Evolutionary conservation across 1,284 basidiomycete genomes (phyloP).

Genomic region (Porogramme epimiltina): DNA sequence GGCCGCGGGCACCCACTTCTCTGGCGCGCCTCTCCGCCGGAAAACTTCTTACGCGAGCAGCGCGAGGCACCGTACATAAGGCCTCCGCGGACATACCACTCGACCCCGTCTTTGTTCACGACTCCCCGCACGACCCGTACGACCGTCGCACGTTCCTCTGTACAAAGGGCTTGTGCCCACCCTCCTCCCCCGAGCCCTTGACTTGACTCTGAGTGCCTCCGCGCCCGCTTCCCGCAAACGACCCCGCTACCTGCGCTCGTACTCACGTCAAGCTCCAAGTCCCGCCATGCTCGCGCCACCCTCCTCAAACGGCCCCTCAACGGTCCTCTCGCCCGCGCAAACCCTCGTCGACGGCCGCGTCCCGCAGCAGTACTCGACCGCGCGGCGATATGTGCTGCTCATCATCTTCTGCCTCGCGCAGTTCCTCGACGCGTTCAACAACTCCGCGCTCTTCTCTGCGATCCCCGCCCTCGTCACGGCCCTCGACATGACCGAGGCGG

Average conservation of each 20-base stretch:
- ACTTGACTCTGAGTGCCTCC: no score
- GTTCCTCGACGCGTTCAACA: constrained; percentile 51
- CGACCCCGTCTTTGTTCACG: no score
- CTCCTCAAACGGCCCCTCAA: constrained; percentile 1
- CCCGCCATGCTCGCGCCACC: neutral
- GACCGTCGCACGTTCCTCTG: no score
- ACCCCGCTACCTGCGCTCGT: neutral
- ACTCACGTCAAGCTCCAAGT: neutral
- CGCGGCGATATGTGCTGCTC: constrained; percentile 36
- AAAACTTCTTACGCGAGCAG: no score
- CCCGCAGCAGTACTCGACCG: constrained; percentile 28
- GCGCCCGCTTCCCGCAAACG: neutral
- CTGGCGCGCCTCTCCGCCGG: no score
- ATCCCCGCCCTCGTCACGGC: constrained; percentile 37
- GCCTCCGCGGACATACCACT: no score
- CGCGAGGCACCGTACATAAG: no score
- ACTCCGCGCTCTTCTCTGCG: constrained; percentile 47
- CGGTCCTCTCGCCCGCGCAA: constrained; percentile 25
- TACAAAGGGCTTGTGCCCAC: neutral
- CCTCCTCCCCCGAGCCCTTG: neutral
- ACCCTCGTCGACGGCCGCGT: constrained; percentile 30
- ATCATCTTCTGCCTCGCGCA: constrained; percentile 47
- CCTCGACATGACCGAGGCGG: constrained; percentile 29
- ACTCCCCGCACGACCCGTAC: no score
- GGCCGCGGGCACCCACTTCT: no score